Evolutionary conservation across 1,284 basidiomycete genomes (phyloP).

Genomic region (Porodaedalea pini): DNA sequence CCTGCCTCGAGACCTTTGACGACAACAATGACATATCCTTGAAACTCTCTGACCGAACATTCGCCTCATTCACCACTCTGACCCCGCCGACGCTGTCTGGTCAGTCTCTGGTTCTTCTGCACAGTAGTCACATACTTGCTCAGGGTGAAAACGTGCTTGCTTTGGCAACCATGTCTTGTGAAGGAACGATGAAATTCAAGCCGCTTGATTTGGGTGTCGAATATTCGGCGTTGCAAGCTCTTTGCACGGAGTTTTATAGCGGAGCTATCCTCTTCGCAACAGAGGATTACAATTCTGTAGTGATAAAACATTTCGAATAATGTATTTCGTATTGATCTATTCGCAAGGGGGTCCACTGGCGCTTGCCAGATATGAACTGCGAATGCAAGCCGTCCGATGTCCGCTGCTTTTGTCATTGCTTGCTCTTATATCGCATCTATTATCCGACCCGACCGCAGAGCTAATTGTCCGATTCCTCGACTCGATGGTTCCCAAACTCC

Average conservation of each 20-base stretch:
- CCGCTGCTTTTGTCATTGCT: background rate
- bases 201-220: background rate
- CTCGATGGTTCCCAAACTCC: too few relatives aligned
- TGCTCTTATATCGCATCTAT: too few relatives aligned
- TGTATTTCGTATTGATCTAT: background rate
- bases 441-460: too few relatives aligned
- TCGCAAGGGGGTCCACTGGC: too few relatives aligned
- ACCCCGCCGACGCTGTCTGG: constrained; percentile 9
- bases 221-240: background rate
- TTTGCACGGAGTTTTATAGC: constrained; percentile 6
- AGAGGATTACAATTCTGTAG: constrained; percentile 2
- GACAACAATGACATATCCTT: background rate
- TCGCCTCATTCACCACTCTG: background rate
- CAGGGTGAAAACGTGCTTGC: background rate
- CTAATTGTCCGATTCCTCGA: too few relatives aligned
- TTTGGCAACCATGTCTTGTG: background rate
- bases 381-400: background rate
- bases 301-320: constrained; percentile 1
- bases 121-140: background rate
- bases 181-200: background rate
- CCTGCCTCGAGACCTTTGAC: background rate
- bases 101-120: background rate
- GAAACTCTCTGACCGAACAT: background rate
- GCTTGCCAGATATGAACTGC: background rate
- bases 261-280: constrained; percentile 8